A percentile compares a stretch with the other conserved stretches of the same genome.
Conservation (phyloP, 768 basidiomycete species). For the Fistulinella prunicolor region DNA sequence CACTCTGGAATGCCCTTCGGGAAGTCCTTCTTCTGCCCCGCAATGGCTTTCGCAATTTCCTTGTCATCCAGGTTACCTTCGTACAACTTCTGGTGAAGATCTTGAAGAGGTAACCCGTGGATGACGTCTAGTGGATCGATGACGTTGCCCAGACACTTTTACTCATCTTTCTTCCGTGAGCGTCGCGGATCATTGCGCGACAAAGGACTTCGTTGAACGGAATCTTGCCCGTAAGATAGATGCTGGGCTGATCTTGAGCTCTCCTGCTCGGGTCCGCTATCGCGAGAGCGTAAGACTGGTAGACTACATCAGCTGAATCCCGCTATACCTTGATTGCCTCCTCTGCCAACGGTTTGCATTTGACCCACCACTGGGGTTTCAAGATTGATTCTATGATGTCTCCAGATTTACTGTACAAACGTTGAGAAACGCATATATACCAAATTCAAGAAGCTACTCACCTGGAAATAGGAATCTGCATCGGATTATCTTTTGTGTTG, state of each 20-base stretch:
- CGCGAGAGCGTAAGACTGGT: neutral
- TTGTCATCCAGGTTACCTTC: slow-evolving; percentile 93
- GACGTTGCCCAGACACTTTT: slow-evolving; percentile 97
- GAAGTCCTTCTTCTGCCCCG: slow-evolving; percentile 98
- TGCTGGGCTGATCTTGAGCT: slow-evolving; percentile 77
- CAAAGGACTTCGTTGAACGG: slow-evolving; percentile 96
- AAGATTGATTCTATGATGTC: slow-evolving; percentile 93
- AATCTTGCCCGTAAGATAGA: slow-evolving; percentile 83
- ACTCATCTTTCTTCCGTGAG: slow-evolving; percentile 98
- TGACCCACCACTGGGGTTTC: slow-evolving; percentile 99
- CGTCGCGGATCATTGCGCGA: slow-evolving; percentile 98
- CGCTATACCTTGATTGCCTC: slow-evolving; percentile 74
- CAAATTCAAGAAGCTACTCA: slow-evolving; percentile 22
- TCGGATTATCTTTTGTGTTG: slow-evolving; percentile 93
- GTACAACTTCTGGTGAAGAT: slow-evolving; percentile 78
- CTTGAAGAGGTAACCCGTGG: slow-evolving; percentile 74
- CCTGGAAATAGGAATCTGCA: slow-evolving; percentile 96
- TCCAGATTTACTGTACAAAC: slow-evolving; percentile 75
- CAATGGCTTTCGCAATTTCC: slow-evolving; percentile 86
- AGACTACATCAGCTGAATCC: neutral
- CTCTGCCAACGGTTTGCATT: slow-evolving; percentile 86
- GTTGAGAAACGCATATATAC: neutral
- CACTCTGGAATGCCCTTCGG: slow-evolving; percentile 99
- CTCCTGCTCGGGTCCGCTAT: slow-evolving; percentile 86
- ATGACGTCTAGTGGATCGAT: slow-evolving; percentile 97